Percentiles rank a stretch among this genome's conserved stretches.
Conservation (phyloP, 345 rosid genomes). For the Salix exigua region DNA sequence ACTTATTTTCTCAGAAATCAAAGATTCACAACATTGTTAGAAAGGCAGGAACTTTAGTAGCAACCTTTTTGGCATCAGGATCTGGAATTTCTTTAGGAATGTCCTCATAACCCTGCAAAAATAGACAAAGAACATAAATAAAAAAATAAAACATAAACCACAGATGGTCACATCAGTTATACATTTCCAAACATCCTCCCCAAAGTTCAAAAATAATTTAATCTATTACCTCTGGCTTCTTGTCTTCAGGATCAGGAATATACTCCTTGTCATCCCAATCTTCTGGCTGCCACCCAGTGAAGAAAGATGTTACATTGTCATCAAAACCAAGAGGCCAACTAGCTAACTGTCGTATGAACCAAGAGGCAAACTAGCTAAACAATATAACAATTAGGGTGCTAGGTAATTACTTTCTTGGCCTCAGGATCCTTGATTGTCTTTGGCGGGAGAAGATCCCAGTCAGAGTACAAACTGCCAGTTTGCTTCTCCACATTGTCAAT, state of each 20-base stretch:
- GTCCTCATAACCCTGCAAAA: conserved; percentile 77
- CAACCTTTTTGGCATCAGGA: conserved; percentile 86
- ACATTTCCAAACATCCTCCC: not conserved
- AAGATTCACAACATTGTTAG: not conserved
- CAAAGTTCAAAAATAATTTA: not conserved
- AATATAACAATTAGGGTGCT: not conserved
- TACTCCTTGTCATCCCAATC: conserved; percentile 96
- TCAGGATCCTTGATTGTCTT: conserved; percentile 89
- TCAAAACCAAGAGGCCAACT: not conserved
- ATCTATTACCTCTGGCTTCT: conserved; percentile 78
- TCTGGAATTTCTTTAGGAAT: conserved; percentile 87
- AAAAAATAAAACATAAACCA: not conserved
- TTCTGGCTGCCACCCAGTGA: conserved; percentile 62
- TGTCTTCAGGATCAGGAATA: conserved; percentile 91
- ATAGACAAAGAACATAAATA: not conserved
- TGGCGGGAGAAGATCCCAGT: conserved; percentile 92
- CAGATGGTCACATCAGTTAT: not conserved
- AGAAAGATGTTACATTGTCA: not conserved
- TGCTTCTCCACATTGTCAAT: conserved; percentile 91
- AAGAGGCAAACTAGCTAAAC: not conserved
- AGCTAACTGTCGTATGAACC: too few species aligned
- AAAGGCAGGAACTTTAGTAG: not conserved
- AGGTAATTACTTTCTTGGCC: conserved; percentile 65
- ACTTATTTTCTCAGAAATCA: not conserved
- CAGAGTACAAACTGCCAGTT: conserved; percentile 82